Evolutionary conservation across 2,329 filamentous ascomycete species (phyloP), one percentile per base, ranked within the genome.

Genomic region (Monilinia fructigena): DNA sequence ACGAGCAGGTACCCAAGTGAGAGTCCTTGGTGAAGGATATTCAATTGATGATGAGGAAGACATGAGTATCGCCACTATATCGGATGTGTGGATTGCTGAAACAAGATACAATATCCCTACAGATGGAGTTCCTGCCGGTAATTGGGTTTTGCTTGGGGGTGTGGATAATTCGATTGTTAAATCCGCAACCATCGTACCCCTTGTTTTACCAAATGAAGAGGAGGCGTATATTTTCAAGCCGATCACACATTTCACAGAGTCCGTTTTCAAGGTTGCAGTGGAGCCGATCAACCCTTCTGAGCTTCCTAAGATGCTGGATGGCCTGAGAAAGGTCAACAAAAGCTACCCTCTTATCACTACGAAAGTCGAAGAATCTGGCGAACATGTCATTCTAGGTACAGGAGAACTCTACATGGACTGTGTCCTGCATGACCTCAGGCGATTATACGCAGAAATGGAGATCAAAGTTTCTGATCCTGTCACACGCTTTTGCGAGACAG

Each of bases 341-440:
- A 96, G 92, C 74, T 99, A 98, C 74, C 95, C 95, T 40, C 84
- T 99, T 35, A 91, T 98, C 73, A 92, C 91, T 16, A 99, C 95
- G 5, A 98, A 98, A 78, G 95, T 99, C 4, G 95, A 99, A 77
- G 95, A 99, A 79, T 97, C 93, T 1, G 95, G 95, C 61, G 95
- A 99, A 78, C 95, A 99, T 76, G 89, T 99, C 71, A 85, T 99
- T 56, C 85, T 99, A 5, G 95, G 95, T 31, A 99, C 95, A 0
- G 95, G 95, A 68, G 95, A 99, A 78, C 83, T 99, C n/a, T 99
- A 99, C 81, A 98, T 99, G 93, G 95, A 99, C 77, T 99, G 95
- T 74, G 94, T 99, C 4, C 83, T 99, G 55, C 95, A 99, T 77
- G 95, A 99, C 76, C 83, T 99, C 56, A 90, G 95, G 64, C 86